phyloP scores from a whole-genome alignment of 2,329 filamentous ascomycete genomes.

The Geosmithia flava region DNA sequence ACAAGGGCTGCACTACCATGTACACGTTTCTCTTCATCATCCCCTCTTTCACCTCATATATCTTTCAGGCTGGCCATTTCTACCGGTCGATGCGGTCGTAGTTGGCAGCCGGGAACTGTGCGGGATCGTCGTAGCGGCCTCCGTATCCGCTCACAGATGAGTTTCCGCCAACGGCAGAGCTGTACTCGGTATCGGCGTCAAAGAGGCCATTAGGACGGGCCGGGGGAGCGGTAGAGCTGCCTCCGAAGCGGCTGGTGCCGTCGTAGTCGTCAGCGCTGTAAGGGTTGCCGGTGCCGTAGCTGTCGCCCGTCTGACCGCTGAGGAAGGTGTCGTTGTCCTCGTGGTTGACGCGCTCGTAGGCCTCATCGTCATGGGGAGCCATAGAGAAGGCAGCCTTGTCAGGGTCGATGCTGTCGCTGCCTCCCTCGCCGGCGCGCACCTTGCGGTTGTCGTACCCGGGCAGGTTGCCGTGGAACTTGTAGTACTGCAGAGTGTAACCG shows the following conservation, averaged over 20 bases:
- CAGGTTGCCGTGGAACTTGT: slow-evolving; percentile 46
- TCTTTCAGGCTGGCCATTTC: not conserved
- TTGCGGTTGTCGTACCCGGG: slow-evolving; percentile 46
- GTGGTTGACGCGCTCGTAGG: slow-evolving; percentile 49
- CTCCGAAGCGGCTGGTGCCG: slow-evolving; percentile 25
- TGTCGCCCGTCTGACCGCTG: slow-evolving; percentile 14
- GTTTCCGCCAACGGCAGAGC: slow-evolving; percentile 9
- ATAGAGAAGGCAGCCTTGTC: slow-evolving; percentile 60
- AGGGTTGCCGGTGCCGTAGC: slow-evolving; percentile 23
- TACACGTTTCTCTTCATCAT: not conserved
- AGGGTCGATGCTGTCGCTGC: slow-evolving; percentile 45
- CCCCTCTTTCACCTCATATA: not conserved
- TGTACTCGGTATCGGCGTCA: slow-evolving; percentile 38
- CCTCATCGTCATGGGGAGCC: slow-evolving; percentile 53
- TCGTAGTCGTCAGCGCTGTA: slow-evolving; percentile 25
- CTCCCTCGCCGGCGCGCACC: slow-evolving; percentile 15
- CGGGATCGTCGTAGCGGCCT: slow-evolving; percentile 28
- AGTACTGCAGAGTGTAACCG: slow-evolving; percentile 48
- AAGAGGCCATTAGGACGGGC: slow-evolving; percentile 28
- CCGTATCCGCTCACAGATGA: slow-evolving; percentile 9
- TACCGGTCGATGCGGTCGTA: slow-evolving; percentile 33
- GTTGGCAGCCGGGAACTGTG: slow-evolving; percentile 42
- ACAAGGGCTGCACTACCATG: not conserved
- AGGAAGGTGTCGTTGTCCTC: slow-evolving; percentile 26
- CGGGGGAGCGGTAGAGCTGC: slow-evolving; percentile 13